Evolutionary conservation across 345 rosid species (phyloP), one percentile per base, ranked within the genome.

Genomic region (Passiflora organensis): DNA sequence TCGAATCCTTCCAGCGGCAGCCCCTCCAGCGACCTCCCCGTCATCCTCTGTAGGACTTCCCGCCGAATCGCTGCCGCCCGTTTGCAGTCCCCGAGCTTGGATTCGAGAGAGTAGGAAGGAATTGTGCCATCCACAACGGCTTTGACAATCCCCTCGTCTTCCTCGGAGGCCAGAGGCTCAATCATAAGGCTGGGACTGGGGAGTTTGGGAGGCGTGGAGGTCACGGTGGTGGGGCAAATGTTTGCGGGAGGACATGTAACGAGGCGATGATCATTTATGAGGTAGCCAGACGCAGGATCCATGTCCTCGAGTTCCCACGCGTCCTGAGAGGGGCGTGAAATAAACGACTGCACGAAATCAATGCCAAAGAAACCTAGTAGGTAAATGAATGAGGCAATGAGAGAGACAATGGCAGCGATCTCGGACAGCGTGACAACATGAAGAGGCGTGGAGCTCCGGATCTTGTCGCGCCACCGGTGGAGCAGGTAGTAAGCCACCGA

Each of bases 401-500:
- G 80, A 32, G 90, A 79, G 52, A 86, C 63, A 25, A 89, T 67
- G 62, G 93, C 95, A 38, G 72, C 80, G 53, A 86, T 81, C 53
- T 89, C 97, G 28, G 91, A 65, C 53, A 84, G 58, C 6, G 86
- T 84, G 48, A 89, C 84, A 56, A 84, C 82, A 51, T 89, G 97
- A 49, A 89, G 97, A 6, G 95, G 97, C 0, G 91, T 78, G 22
- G 86, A 80, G 69, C 55, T 76, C 42, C 95, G 95, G 85, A 84
- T 89, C 93, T 89, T 89, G 53, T 89, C 93, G 12, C 95, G 86
- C 97, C 97, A 89, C 2, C 97, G 78, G 65, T 76, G 89, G 69
- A 89, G 93, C 36, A 89, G 85, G 51, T 70, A 86, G 50, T 89
- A 89, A 1, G 87, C 90, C 54, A 82, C 93, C 64, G 95, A 82